A percentile compares a stretch with the other conserved stretches of the same genome.
Conservation (phyloP, 129 eudicot species). For the Artemisia tridentata region DNA sequence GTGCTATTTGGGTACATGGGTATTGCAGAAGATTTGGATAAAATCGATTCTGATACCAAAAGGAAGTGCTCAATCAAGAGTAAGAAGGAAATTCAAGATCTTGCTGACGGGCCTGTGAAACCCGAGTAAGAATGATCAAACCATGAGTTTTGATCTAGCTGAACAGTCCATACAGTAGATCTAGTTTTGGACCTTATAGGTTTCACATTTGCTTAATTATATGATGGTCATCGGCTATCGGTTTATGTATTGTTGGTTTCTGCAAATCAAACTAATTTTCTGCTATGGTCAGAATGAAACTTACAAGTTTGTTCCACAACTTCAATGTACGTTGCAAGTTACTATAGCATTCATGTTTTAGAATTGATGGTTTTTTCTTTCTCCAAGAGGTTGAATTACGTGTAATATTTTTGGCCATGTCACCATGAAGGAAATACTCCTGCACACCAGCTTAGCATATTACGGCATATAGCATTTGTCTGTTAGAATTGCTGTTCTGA, state of each 20-base stretch:
- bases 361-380: background rate
- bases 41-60: constrained; percentile 54
- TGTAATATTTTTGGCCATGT: background rate
- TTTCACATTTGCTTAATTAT: background rate
- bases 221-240: constrained; percentile 3
- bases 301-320: background rate
- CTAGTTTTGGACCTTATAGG: background rate
- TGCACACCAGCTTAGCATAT: background rate
- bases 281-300: background rate
- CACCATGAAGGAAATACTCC: too few species aligned
- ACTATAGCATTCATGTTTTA: background rate
- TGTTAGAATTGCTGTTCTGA: background rate
- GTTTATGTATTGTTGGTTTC: background rate
- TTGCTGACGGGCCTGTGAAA: constrained; percentile 59
- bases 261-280: constrained; percentile 13
- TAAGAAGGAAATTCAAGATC: constrained; percentile 64
- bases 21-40: constrained; percentile 69
- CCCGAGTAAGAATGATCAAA: constrained; percentile 15
- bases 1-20: constrained; percentile 66
- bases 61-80: constrained; percentile 54
- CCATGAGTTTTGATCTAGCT: background rate
- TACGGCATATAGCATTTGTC: background rate
- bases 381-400: background rate
- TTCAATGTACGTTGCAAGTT: background rate
- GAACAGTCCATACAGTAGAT: background rate